These are phyloP conservation scores for Wakefieldia striispora DNA, from an alignment of 768 basidiomycete species.

Conservation along the genomic window DNA sequence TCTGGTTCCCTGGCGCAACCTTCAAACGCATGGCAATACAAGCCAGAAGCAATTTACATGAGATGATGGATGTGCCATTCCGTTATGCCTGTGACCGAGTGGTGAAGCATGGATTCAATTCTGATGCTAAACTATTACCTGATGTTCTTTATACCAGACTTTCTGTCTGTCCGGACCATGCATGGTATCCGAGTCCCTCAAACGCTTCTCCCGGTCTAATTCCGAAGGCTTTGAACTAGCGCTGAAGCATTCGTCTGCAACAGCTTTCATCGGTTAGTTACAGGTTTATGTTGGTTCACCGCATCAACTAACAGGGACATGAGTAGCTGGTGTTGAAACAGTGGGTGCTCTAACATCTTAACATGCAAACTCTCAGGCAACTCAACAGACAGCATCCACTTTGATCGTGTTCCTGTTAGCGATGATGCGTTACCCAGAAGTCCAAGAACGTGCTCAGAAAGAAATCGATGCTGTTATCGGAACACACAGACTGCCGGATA, in stretches of 20 bases:
- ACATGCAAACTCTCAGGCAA: constrained; percentile 1
- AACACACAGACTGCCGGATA: constrained; percentile 23
- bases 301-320: constrained; percentile 3
- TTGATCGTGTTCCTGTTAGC: constrained; percentile 31
- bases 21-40: constrained; percentile 29
- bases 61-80: constrained; percentile 32
- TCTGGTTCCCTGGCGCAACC: constrained; percentile 37
- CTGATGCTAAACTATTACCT: background rate
- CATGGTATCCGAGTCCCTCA: constrained; percentile 32
- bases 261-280: constrained; percentile 31
- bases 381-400: constrained; percentile 31
- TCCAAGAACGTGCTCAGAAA: constrained; percentile 32
- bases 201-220: constrained; percentile 13
- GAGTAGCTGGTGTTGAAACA: constrained; percentile 30
- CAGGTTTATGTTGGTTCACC: background rate
- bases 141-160: constrained; percentile 8
- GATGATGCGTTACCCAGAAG: constrained; percentile 35
- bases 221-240: constrained; percentile 26
- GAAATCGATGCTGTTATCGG: constrained; percentile 36
- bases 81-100: constrained; percentile 27
- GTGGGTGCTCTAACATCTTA: constrained; percentile 10
- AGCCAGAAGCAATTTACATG: constrained; percentile 27
- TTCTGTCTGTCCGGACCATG: constrained; percentile 24
- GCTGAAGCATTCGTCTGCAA: constrained; percentile 31
- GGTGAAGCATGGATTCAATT: constrained; percentile 9